A percentile compares a stretch with the other conserved stretches of the same genome.
These are phyloP conservation scores for Chlorella sp. DNA, from an alignment of 139 green algal genomes.

Conservation along the genomic window DNA sequence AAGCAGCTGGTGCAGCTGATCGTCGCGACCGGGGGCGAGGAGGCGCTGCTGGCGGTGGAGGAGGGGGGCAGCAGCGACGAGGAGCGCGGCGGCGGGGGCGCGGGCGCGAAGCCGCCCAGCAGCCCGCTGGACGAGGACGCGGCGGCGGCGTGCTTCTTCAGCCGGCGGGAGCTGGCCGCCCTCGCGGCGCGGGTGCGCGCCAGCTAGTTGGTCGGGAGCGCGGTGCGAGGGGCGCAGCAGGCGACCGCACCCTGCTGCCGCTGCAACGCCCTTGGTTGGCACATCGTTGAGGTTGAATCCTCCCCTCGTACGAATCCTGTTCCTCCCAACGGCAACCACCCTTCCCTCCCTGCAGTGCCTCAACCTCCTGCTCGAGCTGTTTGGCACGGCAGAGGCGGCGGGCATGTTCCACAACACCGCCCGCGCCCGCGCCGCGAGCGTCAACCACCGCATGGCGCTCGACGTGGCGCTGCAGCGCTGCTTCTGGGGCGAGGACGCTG, in stretches of 20 bases:
- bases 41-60: not conserved
- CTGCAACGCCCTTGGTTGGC: too few species aligned
- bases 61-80: not conserved
- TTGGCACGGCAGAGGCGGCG: conserved; percentile 30
- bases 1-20: conserved; percentile 19
- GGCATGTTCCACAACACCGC: conserved; percentile 26
- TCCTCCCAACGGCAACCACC: too few species aligned
- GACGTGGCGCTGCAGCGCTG: too few species aligned
- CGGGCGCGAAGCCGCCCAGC: not conserved
- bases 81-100: not conserved
- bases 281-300: too few species aligned
- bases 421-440: not conserved
- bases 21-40: too few species aligned
- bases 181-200: conserved; percentile 26
- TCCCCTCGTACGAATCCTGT: too few species aligned
- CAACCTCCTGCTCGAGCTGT: conserved; percentile 35
- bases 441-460: conserved; percentile 2
- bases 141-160: conserved; percentile 31
- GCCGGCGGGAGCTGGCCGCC: conserved; percentile 21
- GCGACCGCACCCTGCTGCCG: too few species aligned
- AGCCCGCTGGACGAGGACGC: conserved; percentile 9
- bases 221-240: too few species aligned
- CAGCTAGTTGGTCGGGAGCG: too few species aligned
- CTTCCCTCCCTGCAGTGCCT: too few species aligned
- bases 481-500: not conserved